Conservation (phyloP, 164 flowering plant genomes). For the Berberis vulgaris region DNA sequence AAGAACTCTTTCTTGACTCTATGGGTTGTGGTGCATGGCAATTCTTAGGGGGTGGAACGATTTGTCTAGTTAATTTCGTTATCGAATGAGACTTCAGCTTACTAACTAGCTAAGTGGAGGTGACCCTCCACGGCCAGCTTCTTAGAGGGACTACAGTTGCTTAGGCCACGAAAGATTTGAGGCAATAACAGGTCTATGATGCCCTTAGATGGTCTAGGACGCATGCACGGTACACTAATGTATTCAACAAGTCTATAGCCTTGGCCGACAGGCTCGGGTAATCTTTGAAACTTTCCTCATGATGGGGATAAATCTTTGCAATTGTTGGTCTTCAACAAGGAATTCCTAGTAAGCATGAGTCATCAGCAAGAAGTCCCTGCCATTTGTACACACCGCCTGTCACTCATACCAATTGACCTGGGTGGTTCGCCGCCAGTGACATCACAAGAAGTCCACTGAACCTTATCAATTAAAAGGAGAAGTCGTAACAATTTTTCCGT, state of each 20-base stretch:
- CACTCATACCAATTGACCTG: neutral
- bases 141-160: neutral
- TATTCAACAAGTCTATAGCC: conserved; percentile 3
- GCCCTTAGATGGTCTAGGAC: conserved; percentile 8
- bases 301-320: neutral
- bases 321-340: conserved; percentile 1
- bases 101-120: neutral
- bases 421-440: conserved; percentile 3
- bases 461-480: neutral
- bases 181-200: neutral
- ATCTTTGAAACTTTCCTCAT: conserved; percentile 3
- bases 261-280: neutral
- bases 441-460: neutral
- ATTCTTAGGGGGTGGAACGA: neutral
- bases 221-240: neutral
- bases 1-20: conserved; percentile 3
- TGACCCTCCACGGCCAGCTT: neutral
- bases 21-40: conserved; percentile 3
- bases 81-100: neutral
- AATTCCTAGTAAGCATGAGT: neutral
- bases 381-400: neutral
- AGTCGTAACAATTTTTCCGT: neutral
- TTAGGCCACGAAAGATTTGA: neutral
- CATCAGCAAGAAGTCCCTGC: neutral
- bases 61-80: neutral